phyloP scores from a whole-genome alignment of 2,329 filamentous ascomycete genomes.

The Diplocarpon rosae region DNA sequence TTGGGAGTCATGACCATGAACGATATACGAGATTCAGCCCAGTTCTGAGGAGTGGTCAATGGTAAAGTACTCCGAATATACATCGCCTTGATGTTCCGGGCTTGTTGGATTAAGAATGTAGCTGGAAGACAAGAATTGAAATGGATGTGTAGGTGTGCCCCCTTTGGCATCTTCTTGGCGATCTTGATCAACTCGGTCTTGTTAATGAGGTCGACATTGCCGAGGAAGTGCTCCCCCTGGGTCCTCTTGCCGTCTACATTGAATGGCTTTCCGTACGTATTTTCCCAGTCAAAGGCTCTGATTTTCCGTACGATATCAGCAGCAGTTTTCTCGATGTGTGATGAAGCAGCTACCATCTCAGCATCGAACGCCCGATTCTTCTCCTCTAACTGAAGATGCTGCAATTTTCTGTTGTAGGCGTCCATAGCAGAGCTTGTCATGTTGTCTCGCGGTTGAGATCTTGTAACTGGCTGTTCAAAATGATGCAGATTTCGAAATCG shows the following conservation, averaged over 20 bases:
- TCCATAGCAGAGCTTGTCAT: conserved; percentile 2
- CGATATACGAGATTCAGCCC: conserved; percentile 19
- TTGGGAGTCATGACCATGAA: conserved; percentile 25
- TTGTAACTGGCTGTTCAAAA: conserved; percentile 8
- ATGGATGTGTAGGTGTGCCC: conserved; percentile 62
- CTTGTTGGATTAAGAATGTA: conserved; percentile 45
- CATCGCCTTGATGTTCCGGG: conserved; percentile 47
- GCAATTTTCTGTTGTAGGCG: conserved; percentile 17
- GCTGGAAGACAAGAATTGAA: conserved; percentile 66
- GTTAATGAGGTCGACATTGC: conserved; percentile 42
- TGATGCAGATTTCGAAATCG: conserved; percentile 23
- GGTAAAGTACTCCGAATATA: conserved; percentile 53
- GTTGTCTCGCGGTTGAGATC: conserved; percentile 5
- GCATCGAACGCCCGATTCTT: conserved; percentile 24
- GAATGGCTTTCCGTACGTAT: conserved; percentile 17
- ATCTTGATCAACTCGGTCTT: conserved; percentile 46
- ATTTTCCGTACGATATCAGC: conserved; percentile 22
- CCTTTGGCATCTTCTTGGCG: conserved; percentile 54
- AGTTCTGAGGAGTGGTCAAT: conserved; percentile 29
- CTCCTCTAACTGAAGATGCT: conserved; percentile 18
- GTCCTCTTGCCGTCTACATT: conserved; percentile 14
- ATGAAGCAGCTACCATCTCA: conserved; percentile 14
- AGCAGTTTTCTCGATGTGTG: conserved; percentile 22
- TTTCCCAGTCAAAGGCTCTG: conserved; percentile 21
- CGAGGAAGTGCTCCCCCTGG: conserved; percentile 45